These are phyloP conservation scores for Ceriops tagal DNA, from an alignment of 345 rosid species.

Conservation along the genomic window DNA sequence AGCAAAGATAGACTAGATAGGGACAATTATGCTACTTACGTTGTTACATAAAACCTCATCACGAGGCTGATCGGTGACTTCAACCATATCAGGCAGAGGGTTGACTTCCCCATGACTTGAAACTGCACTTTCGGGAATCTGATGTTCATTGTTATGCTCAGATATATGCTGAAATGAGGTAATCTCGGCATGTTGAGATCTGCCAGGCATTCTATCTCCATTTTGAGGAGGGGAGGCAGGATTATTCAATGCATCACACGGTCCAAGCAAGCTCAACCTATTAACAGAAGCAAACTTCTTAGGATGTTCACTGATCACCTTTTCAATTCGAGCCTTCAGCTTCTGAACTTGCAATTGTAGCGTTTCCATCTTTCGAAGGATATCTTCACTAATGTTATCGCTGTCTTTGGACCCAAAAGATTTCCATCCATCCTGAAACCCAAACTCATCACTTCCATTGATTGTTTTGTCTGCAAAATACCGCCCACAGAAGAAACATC, in stretches of 20 bases:
- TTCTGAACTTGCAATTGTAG: constrained; percentile 39
- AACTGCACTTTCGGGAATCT: constrained; percentile 38
- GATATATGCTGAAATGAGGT: constrained; percentile 20
- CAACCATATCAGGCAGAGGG: constrained; percentile 35
- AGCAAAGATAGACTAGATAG: not conserved
- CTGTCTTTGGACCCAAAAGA: constrained; percentile 42
- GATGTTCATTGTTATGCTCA: constrained; percentile 25
- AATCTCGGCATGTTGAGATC: constrained; percentile 20
- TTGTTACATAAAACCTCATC: constrained; percentile 29
- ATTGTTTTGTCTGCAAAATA: constrained; percentile 38
- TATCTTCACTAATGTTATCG: constrained; percentile 47
- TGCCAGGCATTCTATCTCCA: constrained; percentile 34
- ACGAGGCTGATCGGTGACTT: constrained; percentile 23
- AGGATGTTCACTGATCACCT: constrained; percentile 56
- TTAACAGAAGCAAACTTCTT: constrained; percentile 47
- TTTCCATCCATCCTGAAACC: constrained; percentile 38
- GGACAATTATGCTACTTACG: constrained; percentile 33
- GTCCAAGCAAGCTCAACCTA: constrained; percentile 37
- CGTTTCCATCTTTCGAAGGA: constrained; percentile 58
- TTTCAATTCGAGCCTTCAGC: constrained; percentile 58
- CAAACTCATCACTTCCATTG: constrained; percentile 34
- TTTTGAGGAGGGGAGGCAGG: constrained; percentile 31
- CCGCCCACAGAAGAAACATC: constrained; percentile 1
- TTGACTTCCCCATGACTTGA: constrained; percentile 36
- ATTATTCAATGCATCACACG: constrained; percentile 34